A percentile compares a stretch with the other conserved stretches of the same genome.
These are phyloP conservation scores for Musa itinerans DNA, from an alignment of 176 grass and related monocot genomes.

Conservation along the genomic window DNA sequence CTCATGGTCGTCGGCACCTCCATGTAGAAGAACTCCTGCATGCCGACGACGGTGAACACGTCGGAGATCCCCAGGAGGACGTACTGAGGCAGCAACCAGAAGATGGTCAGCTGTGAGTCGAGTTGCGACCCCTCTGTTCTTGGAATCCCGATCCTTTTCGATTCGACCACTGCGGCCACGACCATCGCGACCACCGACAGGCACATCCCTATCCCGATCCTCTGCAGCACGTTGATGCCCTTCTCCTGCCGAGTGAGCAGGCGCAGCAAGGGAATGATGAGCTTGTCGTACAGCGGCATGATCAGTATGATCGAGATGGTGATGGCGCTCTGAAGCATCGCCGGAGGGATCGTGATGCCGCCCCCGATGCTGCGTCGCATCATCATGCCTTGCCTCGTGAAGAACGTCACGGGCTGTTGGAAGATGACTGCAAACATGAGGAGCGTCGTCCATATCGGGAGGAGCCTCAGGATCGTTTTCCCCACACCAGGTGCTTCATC, in stretches of 20 bases:
- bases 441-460: slow-evolving; percentile 66
- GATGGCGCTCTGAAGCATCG: slow-evolving; percentile 87
- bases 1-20: slow-evolving; percentile 60
- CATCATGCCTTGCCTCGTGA: slow-evolving; percentile 80
- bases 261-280: slow-evolving; percentile 42
- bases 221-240: slow-evolving; percentile 67
- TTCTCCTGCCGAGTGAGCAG: slow-evolving; percentile 29
- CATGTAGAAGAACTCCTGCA: slow-evolving; percentile 94
- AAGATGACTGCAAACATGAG: slow-evolving; percentile 90
- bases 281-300: slow-evolving; percentile 71
- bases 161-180: slow-evolving; percentile 49
- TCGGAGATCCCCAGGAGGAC: slow-evolving; percentile 61
- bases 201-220: slow-evolving; percentile 80
- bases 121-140: neutral
- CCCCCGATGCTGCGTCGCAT: slow-evolving; percentile 58
- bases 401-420: slow-evolving; percentile 87
- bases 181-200: slow-evolving; percentile 60
- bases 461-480: slow-evolving; percentile 42
- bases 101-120: slow-evolving; percentile 27
- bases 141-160: slow-evolving; percentile 25
- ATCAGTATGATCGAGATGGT: slow-evolving; percentile 76
- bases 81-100: slow-evolving; percentile 81
- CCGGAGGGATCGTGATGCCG: slow-evolving; percentile 56
- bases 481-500: slow-evolving; percentile 35
- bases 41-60: slow-evolving; percentile 72